Percentiles rank a stretch among this genome's conserved stretches.
Conservation (phyloP, 2,329 filamentous ascomycete genomes). For the Epichloe gansuensis region DNA sequence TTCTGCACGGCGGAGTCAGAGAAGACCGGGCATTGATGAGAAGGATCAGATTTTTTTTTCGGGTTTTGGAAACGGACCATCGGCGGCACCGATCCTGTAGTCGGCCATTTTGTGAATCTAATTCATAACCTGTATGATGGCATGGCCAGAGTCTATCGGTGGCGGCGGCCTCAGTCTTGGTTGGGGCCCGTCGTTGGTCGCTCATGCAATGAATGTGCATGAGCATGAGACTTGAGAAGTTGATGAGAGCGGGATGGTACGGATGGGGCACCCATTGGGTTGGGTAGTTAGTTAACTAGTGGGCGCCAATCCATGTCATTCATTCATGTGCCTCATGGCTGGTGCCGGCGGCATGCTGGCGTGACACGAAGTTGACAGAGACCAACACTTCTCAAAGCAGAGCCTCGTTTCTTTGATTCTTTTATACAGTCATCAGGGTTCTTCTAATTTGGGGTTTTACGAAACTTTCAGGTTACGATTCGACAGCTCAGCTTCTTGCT, state of each 20-base stretch:
- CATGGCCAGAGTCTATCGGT: conserved; percentile 3
- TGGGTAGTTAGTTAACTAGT: too few species aligned
- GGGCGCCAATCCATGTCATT: neutral
- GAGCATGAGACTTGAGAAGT: neutral
- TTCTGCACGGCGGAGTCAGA: conserved; percentile 22
- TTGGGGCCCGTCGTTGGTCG: neutral
- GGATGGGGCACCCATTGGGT: conserved; percentile 1
- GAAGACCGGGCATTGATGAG: conserved; percentile 7
- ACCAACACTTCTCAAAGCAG: too few species aligned
- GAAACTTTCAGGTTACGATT: neutral
- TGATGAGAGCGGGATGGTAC: conserved; percentile 2
- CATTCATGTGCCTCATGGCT: neutral
- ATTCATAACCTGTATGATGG: neutral
- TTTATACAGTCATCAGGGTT: neutral
- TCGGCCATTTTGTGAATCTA: conserved; percentile 19
- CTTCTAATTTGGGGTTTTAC: neutral
- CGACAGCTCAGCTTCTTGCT: neutral
- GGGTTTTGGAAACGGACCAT: conserved; percentile 16
- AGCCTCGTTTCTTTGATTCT: neutral
- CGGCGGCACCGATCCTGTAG: conserved; percentile 20
- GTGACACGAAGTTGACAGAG: neutral
- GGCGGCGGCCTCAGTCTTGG: neutral
- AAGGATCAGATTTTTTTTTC: too few species aligned
- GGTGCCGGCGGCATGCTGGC: neutral
- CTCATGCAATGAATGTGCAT: neutral